Evolutionary conservation across 768 basidiomycete species (phyloP).

Genomic region (Pulveroboletus sp.): DNA sequence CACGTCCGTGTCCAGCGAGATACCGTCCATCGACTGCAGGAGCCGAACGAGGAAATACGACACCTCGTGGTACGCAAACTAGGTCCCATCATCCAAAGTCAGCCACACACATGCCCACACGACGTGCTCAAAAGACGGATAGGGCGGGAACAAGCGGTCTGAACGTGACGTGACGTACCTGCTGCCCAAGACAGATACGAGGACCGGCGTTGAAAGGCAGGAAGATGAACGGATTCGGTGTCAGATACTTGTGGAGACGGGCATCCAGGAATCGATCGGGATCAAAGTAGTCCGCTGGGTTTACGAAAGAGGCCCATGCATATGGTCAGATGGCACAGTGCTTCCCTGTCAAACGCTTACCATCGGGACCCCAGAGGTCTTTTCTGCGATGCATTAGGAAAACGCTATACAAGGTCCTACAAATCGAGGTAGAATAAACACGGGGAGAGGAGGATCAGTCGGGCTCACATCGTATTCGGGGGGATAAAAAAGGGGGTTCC

Average conservation of each 20-base stretch:
- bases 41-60: constrained; percentile 52
- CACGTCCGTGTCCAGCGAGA: constrained; percentile 36
- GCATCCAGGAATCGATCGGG: constrained; percentile 64
- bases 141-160: too few relatives aligned
- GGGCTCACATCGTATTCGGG: too few relatives aligned
- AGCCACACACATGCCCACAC: too few relatives aligned
- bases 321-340: too few relatives aligned
- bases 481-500: too few relatives aligned
- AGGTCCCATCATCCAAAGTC: not conserved
- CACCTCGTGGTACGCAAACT: constrained; percentile 55
- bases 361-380: constrained; percentile 37
- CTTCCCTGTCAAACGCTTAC: constrained; percentile 7
- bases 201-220: constrained; percentile 67
- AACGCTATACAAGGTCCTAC: constrained; percentile 12
- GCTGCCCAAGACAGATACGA: constrained; percentile 56
- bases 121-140: too few relatives aligned
- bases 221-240: constrained; percentile 63
- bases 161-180: constrained; percentile 27
- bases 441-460: too few relatives aligned
- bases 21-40: constrained; percentile 42
- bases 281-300: constrained; percentile 42
- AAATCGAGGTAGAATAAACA: too few relatives aligned
- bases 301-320: too few relatives aligned
- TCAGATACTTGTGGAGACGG: constrained; percentile 47
- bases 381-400: constrained; percentile 37